phyloP scores from a whole-genome alignment of 305 asterid genomes.

The Solanum hybrid region DNA sequence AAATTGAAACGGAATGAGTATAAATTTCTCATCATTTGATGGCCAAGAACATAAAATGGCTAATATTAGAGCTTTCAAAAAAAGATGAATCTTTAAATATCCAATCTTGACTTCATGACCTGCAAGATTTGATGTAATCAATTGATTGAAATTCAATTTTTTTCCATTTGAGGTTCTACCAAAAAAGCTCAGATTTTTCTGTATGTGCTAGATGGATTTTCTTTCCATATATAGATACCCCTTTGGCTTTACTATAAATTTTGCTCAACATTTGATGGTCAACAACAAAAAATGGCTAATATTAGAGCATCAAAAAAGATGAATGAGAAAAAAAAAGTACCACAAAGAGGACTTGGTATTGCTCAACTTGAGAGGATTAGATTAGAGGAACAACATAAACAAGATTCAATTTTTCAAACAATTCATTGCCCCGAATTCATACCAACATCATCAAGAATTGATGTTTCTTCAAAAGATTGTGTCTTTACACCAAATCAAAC shows the following conservation, averaged over 20 bases:
- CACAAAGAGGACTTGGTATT: constrained; percentile 23
- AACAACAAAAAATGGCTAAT: constrained; percentile 57
- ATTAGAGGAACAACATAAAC: constrained; percentile 59
- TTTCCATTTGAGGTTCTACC: background rate
- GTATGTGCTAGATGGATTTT: constrained; percentile 15
- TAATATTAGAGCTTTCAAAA: background rate
- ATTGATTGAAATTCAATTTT: background rate
- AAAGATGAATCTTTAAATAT: background rate
- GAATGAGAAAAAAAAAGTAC: constrained; percentile 22
- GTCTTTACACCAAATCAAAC: constrained; percentile 32
- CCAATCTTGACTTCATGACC: constrained; percentile 24
- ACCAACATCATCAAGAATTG: constrained; percentile 20
- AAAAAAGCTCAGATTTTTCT: constrained; percentile 21
- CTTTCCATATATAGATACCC: constrained; percentile 21
- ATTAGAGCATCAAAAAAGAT: constrained; percentile 33
- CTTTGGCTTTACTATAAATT: background rate
- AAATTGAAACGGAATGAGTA: background rate
- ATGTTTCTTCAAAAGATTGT: constrained; percentile 14
- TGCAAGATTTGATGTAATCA: constrained; percentile 38
- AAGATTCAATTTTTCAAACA: constrained; percentile 29
- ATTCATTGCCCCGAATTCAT: constrained; percentile 8
- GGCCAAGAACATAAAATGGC: background rate
- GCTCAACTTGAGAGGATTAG: constrained; percentile 90
- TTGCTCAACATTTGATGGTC: background rate
- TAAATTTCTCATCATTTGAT: background rate